Base-by-base conservation (phyloP, 805 yeast species). In the Ogataea thermomethanolica region DNA sequence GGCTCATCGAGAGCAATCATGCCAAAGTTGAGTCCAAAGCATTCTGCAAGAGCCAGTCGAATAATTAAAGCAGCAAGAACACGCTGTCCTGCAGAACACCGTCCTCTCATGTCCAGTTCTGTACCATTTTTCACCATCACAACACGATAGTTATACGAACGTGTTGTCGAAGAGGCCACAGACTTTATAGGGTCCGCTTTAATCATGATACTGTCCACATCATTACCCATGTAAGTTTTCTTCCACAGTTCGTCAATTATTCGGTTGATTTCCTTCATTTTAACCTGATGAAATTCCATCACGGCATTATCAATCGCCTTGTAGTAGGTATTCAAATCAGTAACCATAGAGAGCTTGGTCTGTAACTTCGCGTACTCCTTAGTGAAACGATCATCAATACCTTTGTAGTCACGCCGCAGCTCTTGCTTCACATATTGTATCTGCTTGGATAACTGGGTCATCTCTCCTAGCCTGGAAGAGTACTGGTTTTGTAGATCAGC, bases 71-170 rank as follows among this genome's bases (percentile, higher is more conserved):
- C 83, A 0, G 98, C 96, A 33, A 93, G 64, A 4, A 93, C 97
- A 55, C 89, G 87, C 62, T 93, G 99, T 0, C 99, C 99, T 0
- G 99, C 98, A 1, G 96, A 87, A 60, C 99, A 93, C 43, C 99
- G 68, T 0, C 99, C 99, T 46, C 99, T 75, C 99, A 93, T 93
- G 58, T 93, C 99, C 34, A 93, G 67, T 60, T 93, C 98, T 1
- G 81, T 84, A 44, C 85, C 91, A 54, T 84, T 87, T 59, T 93
- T 93, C 44, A 81, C 80, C 99, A 93, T 93, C 15, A 90, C 95
- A 13, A 93, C 97, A 27, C 97, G 70, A 56, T 91, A 91, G 58
- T 91, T 90, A 60, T 90, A 91, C 1, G 93, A 77, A 42, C 95
- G 77, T 76, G 17, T 73, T 60, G 32, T 43, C 10, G 45, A 38